Percentiles rank a stretch among this genome's conserved stretches.
Evolutionary conservation across 2,329 filamentous ascomycete species (phyloP).

Genomic region (Colletotrichum sp.): DNA sequence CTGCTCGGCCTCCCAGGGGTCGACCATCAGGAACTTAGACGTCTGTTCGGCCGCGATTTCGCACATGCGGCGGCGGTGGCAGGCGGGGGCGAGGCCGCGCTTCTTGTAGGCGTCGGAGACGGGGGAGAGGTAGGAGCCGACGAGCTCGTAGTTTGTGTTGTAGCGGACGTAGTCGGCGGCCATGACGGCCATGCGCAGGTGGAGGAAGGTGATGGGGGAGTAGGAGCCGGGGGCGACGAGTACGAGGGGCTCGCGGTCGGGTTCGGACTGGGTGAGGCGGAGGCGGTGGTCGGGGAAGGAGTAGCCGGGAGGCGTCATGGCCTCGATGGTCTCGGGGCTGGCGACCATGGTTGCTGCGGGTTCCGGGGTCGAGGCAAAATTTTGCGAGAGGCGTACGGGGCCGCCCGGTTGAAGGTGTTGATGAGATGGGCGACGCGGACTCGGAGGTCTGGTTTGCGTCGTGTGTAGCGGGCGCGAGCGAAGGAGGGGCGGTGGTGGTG

Average conservation of each 20-base stretch:
- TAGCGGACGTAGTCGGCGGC: constrained; percentile 80
- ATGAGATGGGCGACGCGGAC: not conserved
- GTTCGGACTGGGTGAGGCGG: constrained; percentile 58
- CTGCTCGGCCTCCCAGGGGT: constrained; percentile 88
- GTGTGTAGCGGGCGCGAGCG: not conserved
- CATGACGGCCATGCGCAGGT: constrained; percentile 89
- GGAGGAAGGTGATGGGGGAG: constrained; percentile 77
- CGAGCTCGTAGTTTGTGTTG: constrained; percentile 76
- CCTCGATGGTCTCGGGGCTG: constrained; percentile 19
- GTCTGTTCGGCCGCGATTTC: constrained; percentile 78
- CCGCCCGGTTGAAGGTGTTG: not conserved
- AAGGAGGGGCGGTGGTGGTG: not conserved
- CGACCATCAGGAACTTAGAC: constrained; percentile 83
- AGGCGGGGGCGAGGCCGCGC: constrained; percentile 74
- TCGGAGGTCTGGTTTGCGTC: not conserved
- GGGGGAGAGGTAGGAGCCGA: constrained; percentile 86
- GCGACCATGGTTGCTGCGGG: constrained; percentile 17
- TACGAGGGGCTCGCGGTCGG: constrained; percentile 66
- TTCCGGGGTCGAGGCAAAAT: not conserved
- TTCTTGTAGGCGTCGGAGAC: constrained; percentile 76
- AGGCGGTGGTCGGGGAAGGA: constrained; percentile 67
- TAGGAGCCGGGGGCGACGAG: constrained; percentile 76
- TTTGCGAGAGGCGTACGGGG: not conserved
- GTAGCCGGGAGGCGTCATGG: constrained; percentile 44
- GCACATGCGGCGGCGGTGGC: constrained; percentile 85